These are phyloP conservation scores for Polyporus arcularius DNA, from an alignment of 768 basidiomycete genomes.

Conservation along the genomic window DNA sequence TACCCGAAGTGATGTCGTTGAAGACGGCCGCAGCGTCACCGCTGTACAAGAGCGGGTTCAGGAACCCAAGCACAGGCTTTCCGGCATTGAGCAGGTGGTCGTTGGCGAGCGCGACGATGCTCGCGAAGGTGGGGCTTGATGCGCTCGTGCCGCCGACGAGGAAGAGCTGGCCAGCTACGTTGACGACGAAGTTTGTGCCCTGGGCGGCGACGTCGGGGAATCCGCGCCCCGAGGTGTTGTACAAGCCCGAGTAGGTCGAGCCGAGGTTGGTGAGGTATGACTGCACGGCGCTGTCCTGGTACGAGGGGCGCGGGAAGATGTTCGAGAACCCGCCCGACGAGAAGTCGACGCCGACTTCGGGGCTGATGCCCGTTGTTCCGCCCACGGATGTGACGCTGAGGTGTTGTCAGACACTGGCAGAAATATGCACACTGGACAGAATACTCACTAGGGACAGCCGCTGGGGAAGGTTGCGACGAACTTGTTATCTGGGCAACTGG, in stretches of 20 bases:
- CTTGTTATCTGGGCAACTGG: conserved; percentile 23
- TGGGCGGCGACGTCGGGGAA: conserved; percentile 67
- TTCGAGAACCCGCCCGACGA: conserved; percentile 37
- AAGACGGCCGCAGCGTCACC: conserved; percentile 23
- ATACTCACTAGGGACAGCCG: conserved; percentile 34
- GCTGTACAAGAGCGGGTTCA: conserved; percentile 37
- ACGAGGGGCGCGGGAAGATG: conserved; percentile 32
- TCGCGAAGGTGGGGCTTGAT: conserved; percentile 32
- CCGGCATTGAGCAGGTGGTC: conserved; percentile 34
- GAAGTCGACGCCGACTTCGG: conserved; percentile 30
- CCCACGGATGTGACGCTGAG: conserved; percentile 35
- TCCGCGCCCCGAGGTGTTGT: conserved; percentile 44
- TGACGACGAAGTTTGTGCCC: conserved; percentile 45
- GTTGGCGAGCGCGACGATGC: conserved; percentile 36
- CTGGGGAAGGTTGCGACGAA: conserved; percentile 37
- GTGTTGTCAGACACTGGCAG: background rate
- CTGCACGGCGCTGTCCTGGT: conserved; percentile 40
- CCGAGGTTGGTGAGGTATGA: conserved; percentile 45
- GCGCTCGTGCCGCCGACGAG: conserved; percentile 48
- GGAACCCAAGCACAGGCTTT: conserved; percentile 36
- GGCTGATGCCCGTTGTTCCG: conserved; percentile 26
- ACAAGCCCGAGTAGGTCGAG: conserved; percentile 52
- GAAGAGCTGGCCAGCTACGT: conserved; percentile 42
- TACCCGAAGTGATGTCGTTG: conserved; percentile 54
- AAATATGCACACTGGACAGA: background rate